Percentiles rank a stretch among this genome's conserved stretches.
These are phyloP conservation scores for Lavandula angustifolia DNA, from an alignment of 257 asterid species.

Conservation along the genomic window DNA sequence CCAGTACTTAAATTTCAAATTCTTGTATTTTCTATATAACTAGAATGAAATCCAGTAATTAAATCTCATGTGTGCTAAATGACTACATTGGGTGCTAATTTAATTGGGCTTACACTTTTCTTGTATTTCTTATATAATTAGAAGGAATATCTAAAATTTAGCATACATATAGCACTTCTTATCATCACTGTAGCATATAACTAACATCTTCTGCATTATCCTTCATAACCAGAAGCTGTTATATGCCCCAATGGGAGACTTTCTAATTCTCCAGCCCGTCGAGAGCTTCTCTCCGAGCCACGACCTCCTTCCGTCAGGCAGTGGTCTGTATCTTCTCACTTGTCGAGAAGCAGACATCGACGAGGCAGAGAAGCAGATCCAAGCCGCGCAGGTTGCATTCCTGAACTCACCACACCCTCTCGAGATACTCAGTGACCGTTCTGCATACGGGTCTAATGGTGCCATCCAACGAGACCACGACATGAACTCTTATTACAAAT, in stretches of 20 bases:
- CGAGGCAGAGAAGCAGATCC: slow-evolving; percentile 62
- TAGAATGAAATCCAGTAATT: too few species aligned
- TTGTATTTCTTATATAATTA: too few species aligned
- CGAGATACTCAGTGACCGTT: slow-evolving; percentile 80
- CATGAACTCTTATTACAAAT: slow-evolving; percentile 68
- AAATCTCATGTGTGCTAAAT: too few species aligned
- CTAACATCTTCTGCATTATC: background rate
- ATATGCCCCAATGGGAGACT: slow-evolving; percentile 82
- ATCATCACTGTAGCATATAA: background rate
- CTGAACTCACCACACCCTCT: slow-evolving; percentile 92
- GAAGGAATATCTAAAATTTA: too few species aligned
- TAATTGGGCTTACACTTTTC: too few species aligned
- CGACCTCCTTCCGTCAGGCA: slow-evolving; percentile 83
- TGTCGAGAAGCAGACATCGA: slow-evolving; percentile 41
- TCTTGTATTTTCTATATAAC: too few species aligned
- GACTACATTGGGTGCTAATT: too few species aligned
- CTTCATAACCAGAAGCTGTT: slow-evolving; percentile 62
- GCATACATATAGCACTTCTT: too few species aligned
- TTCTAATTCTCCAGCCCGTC: slow-evolving; percentile 90
- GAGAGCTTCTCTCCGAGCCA: slow-evolving; percentile 82
- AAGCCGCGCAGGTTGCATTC: slow-evolving; percentile 61
- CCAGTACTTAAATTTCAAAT: too few species aligned
- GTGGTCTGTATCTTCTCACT: slow-evolving; percentile 72
- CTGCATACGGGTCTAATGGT: slow-evolving; percentile 90
- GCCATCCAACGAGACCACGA: slow-evolving; percentile 87